Percentiles rank a stretch among this genome's conserved stretches.
Evolutionary conservation across 768 basidiomycete species (phyloP).

Genomic region (Boletus huronensis): DNA sequence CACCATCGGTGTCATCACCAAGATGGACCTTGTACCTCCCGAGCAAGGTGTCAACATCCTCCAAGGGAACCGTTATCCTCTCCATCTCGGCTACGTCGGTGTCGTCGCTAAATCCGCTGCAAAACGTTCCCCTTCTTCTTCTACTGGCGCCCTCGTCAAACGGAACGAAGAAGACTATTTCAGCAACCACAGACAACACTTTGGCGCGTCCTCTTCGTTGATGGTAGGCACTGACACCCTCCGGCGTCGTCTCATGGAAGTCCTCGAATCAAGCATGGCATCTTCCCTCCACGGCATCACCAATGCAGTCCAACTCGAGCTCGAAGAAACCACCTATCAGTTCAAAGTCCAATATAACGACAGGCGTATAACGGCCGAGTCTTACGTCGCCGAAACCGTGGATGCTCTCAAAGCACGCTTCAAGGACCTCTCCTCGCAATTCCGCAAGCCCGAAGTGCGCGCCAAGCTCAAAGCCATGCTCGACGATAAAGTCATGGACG

Average conservation of each 20-base stretch:
- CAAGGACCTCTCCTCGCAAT: conserved; percentile 79
- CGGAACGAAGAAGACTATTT: conserved; percentile 70
- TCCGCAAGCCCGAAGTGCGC: conserved; percentile 86
- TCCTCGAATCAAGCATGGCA: conserved; percentile 96
- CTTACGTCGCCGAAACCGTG: conserved; percentile 96
- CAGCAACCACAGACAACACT: conserved; percentile 55
- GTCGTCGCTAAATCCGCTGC: conserved; percentile 83
- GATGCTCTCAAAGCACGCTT: conserved; percentile 89
- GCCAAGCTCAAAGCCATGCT: conserved; percentile 87
- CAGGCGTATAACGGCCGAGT: conserved; percentile 88
- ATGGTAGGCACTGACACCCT: conserved; percentile 93
- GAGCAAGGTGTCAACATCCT: conserved; percentile 80
- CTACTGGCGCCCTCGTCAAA: conserved; percentile 46
- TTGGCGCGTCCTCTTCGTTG: conserved; percentile 57
- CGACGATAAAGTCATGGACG: conserved; percentile 95
- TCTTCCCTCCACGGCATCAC: conserved; percentile 93
- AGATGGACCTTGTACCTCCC: conserved; percentile 95
- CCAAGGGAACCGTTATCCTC: conserved; percentile 89
- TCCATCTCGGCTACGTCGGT: conserved; percentile 95
- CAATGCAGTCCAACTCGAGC: conserved; percentile 94
- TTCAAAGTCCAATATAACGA: conserved; percentile 99
- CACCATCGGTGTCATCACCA: conserved; percentile 96
- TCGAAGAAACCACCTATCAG: conserved; percentile 96
- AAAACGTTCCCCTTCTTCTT: conserved; percentile 48
- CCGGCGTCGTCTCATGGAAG: conserved; percentile 89